Evolutionary conservation across 108 stramenopile genomes (phyloP).

Genomic region (Schizochytrium sp.): DNA sequence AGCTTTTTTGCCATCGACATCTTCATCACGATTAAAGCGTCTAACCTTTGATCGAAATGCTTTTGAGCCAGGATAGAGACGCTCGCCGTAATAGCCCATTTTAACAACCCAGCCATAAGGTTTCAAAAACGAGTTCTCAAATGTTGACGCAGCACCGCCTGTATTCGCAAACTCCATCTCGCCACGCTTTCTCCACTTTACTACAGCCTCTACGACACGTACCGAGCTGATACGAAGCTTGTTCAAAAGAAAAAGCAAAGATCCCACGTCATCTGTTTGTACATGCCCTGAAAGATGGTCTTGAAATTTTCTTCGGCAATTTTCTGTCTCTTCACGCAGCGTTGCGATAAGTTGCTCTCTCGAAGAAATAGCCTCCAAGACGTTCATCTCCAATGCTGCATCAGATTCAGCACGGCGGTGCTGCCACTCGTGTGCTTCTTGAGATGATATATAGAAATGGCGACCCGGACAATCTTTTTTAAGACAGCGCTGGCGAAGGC

Average conservation of each 20-base stretch:
- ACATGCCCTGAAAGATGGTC: slow-evolving; percentile 47
- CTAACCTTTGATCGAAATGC: slow-evolving; percentile 19
- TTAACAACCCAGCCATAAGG: slow-evolving; percentile 21
- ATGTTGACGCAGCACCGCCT: background rate
- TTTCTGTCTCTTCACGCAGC: background rate
- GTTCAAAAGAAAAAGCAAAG: slow-evolving; percentile 10
- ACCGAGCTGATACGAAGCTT: background rate
- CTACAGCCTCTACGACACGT: slow-evolving; percentile 47
- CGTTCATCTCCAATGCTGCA: background rate
- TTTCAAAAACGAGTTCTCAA: background rate
- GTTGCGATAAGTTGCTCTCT: slow-evolving; percentile 33
- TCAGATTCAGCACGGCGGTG: background rate
- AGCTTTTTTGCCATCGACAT: slow-evolving; percentile 34
- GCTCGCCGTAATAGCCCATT: background rate
- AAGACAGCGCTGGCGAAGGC: slow-evolving; percentile 8
- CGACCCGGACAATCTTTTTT: background rate
- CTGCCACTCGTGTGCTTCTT: background rate
- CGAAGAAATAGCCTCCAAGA: slow-evolving; percentile 41
- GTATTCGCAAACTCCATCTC: background rate
- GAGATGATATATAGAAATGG: background rate
- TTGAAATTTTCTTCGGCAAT: background rate
- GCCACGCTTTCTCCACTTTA: slow-evolving; percentile 15
- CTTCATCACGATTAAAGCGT: slow-evolving; percentile 43
- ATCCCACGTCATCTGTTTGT: slow-evolving; percentile 37
- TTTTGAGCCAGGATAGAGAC: slow-evolving; percentile 43